A percentile compares a stretch with the other conserved stretches of the same genome.
Evolutionary conservation across 805 yeast species (phyloP).

Genomic region (Saccharomycopsis amapae): DNA sequence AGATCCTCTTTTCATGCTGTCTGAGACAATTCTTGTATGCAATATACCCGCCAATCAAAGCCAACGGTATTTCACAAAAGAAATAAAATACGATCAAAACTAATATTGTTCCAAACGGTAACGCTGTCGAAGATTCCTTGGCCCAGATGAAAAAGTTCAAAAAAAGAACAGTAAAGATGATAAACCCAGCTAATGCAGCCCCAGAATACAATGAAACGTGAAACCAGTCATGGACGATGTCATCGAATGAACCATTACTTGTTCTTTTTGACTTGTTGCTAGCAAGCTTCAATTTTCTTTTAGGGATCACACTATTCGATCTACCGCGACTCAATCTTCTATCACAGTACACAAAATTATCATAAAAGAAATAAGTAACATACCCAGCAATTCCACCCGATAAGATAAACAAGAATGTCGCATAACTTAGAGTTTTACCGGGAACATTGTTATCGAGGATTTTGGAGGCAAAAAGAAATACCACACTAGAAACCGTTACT

Average conservation of each 20-base stretch:
- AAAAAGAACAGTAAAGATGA: conserved; percentile 43
- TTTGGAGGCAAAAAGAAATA: conserved; percentile 50
- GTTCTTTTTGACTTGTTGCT: background rate
- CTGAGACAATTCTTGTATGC: conserved; percentile 32
- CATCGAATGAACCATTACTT: background rate
- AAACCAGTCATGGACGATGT: conserved; percentile 16
- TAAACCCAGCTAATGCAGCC: conserved; percentile 39
- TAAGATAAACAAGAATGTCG: conserved; percentile 50
- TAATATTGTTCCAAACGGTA: conserved; percentile 72
- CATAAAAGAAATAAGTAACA: conserved; percentile 57
- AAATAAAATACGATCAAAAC: conserved; percentile 53
- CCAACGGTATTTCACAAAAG: conserved; percentile 65
- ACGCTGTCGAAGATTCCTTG: conserved; percentile 62
- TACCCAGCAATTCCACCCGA: conserved; percentile 76
- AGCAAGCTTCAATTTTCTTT: background rate
- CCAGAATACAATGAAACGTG: conserved; percentile 39
- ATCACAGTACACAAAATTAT: conserved; percentile 34
- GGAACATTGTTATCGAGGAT: conserved; percentile 57
- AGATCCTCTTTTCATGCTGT: conserved; percentile 2
- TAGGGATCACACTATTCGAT: background rate
- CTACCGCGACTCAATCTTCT: background rate
- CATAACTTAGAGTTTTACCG: conserved; percentile 58
- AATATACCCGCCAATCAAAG: conserved; percentile 60
- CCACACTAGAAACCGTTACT: conserved; percentile 56
- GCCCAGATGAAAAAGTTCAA: conserved; percentile 72